phyloP scores from a whole-genome alignment of 2,329 filamentous ascomycete genomes.

The Blastomyces parvus region DNA sequence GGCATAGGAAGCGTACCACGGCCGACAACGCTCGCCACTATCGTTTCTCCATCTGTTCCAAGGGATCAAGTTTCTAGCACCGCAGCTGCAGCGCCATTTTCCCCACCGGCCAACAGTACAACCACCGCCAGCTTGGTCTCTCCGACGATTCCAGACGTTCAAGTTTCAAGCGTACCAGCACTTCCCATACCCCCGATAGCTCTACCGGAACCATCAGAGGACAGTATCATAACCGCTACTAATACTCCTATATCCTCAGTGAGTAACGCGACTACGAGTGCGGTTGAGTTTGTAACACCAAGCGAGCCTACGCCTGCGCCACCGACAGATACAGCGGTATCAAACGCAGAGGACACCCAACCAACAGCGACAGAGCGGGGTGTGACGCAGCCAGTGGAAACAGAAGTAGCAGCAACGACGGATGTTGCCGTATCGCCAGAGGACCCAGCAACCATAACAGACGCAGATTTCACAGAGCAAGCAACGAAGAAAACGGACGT shows the following conservation, averaged over 20 bases:
- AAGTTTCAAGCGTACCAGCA: not conserved
- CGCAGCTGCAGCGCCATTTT: not conserved
- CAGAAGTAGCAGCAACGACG: not conserved
- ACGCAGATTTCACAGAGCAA: not conserved
- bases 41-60: not conserved
- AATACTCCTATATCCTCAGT: not conserved
- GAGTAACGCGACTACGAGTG: not conserved
- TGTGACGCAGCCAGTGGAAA: not conserved
- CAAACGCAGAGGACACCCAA: not conserved
- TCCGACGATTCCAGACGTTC: not conserved
- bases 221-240: not conserved
- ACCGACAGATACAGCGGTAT: not conserved
- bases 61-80: not conserved
- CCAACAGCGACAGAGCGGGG: not conserved
- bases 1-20: not conserved
- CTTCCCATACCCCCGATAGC: not conserved
- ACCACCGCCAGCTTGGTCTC: not conserved
- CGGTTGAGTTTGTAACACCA: not conserved
- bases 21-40: constrained; percentile 1
- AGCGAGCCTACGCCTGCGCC: not conserved
- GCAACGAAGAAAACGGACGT: not conserved
- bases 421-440: not conserved
- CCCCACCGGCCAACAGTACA: not conserved
- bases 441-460: not conserved
- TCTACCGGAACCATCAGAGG: not conserved